Conservation (phyloP, 2,329 filamentous ascomycete genomes). For the Penicillium sp. region DNA sequence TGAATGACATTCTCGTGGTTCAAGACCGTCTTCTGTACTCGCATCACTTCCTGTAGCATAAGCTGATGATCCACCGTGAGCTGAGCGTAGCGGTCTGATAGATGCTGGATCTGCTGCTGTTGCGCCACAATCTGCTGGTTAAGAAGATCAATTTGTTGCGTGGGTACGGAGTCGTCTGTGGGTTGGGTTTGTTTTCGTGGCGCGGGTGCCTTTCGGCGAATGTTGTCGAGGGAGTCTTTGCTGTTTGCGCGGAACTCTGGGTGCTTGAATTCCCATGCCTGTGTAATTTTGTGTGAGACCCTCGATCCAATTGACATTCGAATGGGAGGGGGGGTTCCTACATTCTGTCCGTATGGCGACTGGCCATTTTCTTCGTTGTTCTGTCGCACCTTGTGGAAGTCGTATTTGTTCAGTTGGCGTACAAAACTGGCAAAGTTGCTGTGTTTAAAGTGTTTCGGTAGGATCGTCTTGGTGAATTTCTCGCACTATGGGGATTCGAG, state of each 20-base stretch:
- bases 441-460: constrained; percentile 98
- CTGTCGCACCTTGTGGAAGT: constrained; percentile 95
- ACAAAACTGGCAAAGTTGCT: constrained; percentile 98
- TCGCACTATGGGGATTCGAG: constrained; percentile 67
- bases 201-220: constrained; percentile 89
- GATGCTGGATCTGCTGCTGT: constrained; percentile 83
- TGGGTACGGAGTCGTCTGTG: constrained; percentile 73
- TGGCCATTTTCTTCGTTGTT: constrained; percentile 83
- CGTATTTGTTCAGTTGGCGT: constrained; percentile 92
- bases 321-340: constrained; percentile 37
- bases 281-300: constrained; percentile 4
- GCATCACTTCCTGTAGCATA: constrained; percentile 62
- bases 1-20: constrained; percentile 71
- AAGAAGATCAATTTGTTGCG: constrained; percentile 84
- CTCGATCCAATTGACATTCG: background rate
- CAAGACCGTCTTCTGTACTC: constrained; percentile 67
- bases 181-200: constrained; percentile 69
- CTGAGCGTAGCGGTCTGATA: constrained; percentile 82
- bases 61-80: constrained; percentile 66
- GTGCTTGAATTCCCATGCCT: constrained; percentile 97
- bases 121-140: constrained; percentile 86
- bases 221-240: constrained; percentile 95
- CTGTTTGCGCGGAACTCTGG: constrained; percentile 94
- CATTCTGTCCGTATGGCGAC: constrained; percentile 77
- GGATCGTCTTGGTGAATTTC: constrained; percentile 94